These are phyloP conservation scores for Saururus chinensis DNA, from an alignment of 164 flowering plant genomes.

Conservation along the genomic window DNA sequence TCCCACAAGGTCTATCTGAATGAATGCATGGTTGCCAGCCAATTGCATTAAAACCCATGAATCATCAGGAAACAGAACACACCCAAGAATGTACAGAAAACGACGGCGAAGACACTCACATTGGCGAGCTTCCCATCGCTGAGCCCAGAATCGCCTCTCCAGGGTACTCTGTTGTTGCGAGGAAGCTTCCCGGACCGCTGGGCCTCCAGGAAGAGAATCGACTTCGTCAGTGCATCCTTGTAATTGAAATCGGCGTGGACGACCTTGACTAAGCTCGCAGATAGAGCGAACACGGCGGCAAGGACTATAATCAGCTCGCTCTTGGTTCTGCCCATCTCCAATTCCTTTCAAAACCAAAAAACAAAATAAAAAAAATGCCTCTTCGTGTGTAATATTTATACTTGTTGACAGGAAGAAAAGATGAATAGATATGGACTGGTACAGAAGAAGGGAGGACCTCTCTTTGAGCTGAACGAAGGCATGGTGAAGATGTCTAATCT, in stretches of 20 bases:
- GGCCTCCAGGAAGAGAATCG: constrained; percentile 76
- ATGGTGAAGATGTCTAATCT: too few species aligned
- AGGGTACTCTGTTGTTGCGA: constrained; percentile 33
- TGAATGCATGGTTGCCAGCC: background rate
- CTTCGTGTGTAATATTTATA: too few species aligned
- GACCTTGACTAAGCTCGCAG: constrained; percentile 11
- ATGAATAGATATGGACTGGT: too few species aligned
- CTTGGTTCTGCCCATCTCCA: background rate
- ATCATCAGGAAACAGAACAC: background rate
- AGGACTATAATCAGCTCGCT: constrained; percentile 13
- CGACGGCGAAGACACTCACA: constrained; percentile 14
- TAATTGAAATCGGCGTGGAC: constrained; percentile 40
- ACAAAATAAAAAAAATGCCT: too few species aligned
- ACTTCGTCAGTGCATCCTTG: constrained; percentile 71
- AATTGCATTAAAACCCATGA: too few species aligned
- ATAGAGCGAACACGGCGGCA: constrained; percentile 24
- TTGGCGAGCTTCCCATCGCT: constrained; percentile 58
- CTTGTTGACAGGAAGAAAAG: too few species aligned
- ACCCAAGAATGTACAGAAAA: background rate
- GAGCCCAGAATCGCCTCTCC: constrained; percentile 83
- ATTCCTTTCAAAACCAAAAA: background rate
- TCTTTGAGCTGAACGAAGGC: too few species aligned
- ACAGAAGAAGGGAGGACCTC: too few species aligned
- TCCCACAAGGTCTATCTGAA: constrained; percentile 69
- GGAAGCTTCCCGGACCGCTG: constrained; percentile 85